Base-by-base conservation (phyloP, 176 grass and related monocot species). In the Oryza glaberrima region DNA sequence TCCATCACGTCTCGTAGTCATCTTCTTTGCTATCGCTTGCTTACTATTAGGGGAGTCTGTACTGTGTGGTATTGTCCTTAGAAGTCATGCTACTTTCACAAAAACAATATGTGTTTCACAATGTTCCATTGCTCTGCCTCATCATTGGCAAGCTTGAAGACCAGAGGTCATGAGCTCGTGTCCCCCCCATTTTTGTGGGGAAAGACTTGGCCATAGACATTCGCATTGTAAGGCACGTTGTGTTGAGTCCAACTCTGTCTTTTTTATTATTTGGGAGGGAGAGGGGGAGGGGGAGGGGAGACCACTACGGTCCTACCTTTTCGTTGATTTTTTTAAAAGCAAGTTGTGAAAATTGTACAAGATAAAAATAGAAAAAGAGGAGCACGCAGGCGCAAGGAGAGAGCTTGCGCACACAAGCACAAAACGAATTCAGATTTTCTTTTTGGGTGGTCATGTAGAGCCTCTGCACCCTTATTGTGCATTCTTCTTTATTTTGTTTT, bases 1-100 rank as follows among this genome's bases (percentile, higher is more conserved):
- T 79, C 61, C 19, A 26, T 5, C n/a, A 40, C 73, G 47, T 77
- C 83, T 34, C 34, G 35, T 44, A 41, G 35, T 47, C 64, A 77
- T 70, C 20, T 78, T 74, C 36, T 54, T 54, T 60, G 8, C 68
- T 8, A 3, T 6, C 10, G 66, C 35, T 70, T 56, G 72, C 52
- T 77, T 81, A 9, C 9, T 34, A 44, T 22, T 28, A 10, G 65
- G 32, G 28, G 15, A 4, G 67, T 72, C 58, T 34, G 2, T n/a
- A 44, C 58, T 30, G 3, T 30, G 3, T 20, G 34, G 22, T 36
- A 71, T 46, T 35, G 56, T 83, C 67, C 46, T 69, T 68, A 15
- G 1, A 58, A 81, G 45, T 41, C 43, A 52, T 75, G 30, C 9
- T 20, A 58, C 52, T 58, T 58, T 58, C 17, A 58, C 52, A 58